Conservation (phyloP, 192 early-diverging fungal genomes). For the Coemansia sp. region DNA sequence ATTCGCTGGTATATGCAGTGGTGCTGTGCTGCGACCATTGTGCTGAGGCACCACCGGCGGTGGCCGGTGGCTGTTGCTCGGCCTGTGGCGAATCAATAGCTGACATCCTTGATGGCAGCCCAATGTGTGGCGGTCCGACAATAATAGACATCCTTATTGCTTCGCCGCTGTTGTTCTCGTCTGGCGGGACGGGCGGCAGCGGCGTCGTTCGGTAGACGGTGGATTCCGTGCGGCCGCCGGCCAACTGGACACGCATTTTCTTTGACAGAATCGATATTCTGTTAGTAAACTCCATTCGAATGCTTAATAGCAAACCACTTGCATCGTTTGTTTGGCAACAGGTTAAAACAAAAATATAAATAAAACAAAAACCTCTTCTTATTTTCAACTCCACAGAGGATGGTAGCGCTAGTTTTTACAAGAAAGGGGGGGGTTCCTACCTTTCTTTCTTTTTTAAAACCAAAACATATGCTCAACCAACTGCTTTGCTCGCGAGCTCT, state of each 20-base stretch:
- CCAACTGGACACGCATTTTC: neutral
- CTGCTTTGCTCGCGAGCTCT: constrained; percentile 40
- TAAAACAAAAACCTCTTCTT: neutral
- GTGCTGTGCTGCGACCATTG: neutral
- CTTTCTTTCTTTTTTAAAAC: constrained; percentile 8
- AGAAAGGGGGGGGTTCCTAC: neutral
- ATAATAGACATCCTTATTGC: neutral
- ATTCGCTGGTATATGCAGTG: neutral
- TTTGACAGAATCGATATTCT: neutral
- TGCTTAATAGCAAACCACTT: neutral
- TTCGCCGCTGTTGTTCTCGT: neutral
- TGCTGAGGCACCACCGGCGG: neutral
- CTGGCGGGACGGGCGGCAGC: neutral
- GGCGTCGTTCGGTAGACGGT: neutral
- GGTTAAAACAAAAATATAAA: neutral
- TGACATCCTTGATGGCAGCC: neutral
- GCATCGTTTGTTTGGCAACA: neutral
- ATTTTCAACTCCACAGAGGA: too few species aligned
- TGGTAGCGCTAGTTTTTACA: too few species aligned
- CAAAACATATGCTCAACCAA: constrained; percentile 54
- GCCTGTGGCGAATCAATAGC: neutral
- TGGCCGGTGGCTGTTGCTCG: neutral
- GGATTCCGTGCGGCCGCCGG: neutral
- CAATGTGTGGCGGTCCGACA: too few species aligned
- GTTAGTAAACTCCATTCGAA: neutral